Conservation (phyloP, 2,329 filamentous ascomycete species). For the Ophiostoma perfectum region DNA sequence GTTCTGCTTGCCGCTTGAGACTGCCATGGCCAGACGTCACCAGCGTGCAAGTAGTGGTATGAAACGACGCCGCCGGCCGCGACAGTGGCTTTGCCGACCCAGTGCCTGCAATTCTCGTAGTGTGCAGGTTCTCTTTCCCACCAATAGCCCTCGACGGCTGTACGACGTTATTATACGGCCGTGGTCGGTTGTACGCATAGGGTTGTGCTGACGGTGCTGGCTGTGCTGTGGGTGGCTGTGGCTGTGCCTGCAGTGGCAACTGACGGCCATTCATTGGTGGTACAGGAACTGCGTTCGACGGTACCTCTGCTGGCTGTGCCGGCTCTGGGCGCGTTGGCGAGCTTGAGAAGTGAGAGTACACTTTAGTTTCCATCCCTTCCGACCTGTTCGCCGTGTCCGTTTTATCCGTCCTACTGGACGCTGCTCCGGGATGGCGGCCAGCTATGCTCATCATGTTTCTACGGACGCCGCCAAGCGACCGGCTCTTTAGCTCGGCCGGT, state of each 20-base stretch:
- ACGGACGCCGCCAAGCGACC: conserved; percentile 38
- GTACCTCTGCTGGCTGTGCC: not conserved
- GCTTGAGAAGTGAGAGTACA: conserved; percentile 56
- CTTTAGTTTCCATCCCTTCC: conserved; percentile 16
- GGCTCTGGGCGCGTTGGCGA: conserved; percentile 38
- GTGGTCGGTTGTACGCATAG: conserved; percentile 16
- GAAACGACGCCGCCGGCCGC: conserved; percentile 44
- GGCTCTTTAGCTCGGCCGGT: conserved; percentile 33
- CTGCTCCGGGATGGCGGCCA: not conserved
- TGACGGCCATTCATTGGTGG: not conserved
- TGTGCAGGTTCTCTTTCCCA: conserved; percentile 17
- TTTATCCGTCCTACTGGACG: no score
- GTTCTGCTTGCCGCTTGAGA: conserved; percentile 28
- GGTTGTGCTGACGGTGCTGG: not conserved
- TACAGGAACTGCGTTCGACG: not conserved
- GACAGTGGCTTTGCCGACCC: not conserved
- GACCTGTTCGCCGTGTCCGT: not conserved
- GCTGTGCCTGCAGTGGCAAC: not conserved
- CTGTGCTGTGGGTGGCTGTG: not conserved
- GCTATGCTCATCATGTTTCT: conserved; percentile 30
- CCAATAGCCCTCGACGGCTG: not conserved
- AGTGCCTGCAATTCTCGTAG: not conserved
- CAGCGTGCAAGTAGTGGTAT: conserved; percentile 43
- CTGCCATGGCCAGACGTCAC: conserved; percentile 25
- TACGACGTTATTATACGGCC: conserved; percentile 8